Percentiles rank a stretch among this genome's conserved stretches.
Evolutionary conservation across 2,329 filamentous ascomycete species (phyloP).

Genomic region (Fusarium ramigenum): DNA sequence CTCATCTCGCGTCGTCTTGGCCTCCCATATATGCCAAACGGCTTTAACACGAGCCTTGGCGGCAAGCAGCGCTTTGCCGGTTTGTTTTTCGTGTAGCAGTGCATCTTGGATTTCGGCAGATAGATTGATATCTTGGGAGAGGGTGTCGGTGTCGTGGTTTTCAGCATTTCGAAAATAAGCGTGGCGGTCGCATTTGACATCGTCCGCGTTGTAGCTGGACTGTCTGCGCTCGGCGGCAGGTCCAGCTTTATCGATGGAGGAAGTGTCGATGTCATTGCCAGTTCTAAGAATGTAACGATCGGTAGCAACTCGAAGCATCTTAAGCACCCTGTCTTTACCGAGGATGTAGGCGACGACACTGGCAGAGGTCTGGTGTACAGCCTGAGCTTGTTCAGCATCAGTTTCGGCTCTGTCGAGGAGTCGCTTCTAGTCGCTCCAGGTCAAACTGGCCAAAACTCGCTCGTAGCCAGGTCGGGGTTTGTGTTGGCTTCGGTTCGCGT

Average conservation of each 20-base stretch:
- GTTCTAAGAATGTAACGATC: not conserved
- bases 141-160: not conserved
- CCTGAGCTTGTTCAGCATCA: not conserved
- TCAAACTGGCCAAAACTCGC: not conserved
- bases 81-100: not conserved
- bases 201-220: not conserved
- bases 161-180: accelerated
- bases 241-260: not conserved
- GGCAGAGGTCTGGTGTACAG: not conserved
- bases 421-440: not conserved
- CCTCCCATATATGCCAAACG: not conserved
- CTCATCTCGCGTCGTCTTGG: too few species aligned
- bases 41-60: not conserved
- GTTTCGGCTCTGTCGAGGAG: not conserved
- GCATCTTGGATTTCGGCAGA: not conserved
- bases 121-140: not conserved
- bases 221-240: not conserved
- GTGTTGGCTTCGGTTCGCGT: not conserved
- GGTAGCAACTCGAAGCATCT: not conserved
- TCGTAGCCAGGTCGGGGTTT: not conserved
- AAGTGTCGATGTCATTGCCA: not conserved
- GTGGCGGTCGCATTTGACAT: not conserved
- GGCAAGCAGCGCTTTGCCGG: not conserved
- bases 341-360: not conserved
- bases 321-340: not conserved